Evolutionary conservation across 169 alveolate species (phyloP).

Genomic region (Cyclospora cayetanensis): DNA sequence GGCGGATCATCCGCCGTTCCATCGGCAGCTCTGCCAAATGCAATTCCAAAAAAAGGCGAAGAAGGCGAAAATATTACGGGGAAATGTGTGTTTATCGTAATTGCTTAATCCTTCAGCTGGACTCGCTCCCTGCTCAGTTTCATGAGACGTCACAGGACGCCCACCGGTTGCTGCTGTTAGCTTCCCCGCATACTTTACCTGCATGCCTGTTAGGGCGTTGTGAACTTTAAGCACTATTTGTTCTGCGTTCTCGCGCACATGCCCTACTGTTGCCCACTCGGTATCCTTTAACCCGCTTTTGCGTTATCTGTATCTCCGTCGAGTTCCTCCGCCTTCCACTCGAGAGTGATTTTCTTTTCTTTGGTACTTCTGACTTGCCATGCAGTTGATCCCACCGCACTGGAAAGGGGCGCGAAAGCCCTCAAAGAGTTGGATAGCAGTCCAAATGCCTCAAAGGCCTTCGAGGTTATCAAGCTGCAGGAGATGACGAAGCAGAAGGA

Average conservation of each 20-base stretch:
- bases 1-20: constrained; percentile 60
- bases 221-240: not conserved
- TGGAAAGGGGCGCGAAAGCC: constrained; percentile 99
- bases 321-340: too few species aligned
- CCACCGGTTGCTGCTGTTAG: not conserved
- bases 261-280: too few species aligned
- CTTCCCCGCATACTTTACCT: constrained; percentile 44
- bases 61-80: constrained; percentile 71
- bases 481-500: constrained; percentile 96
- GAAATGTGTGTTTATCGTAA: constrained; percentile 32
- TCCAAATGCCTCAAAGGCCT: constrained; percentile 95
- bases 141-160: not conserved
- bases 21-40: constrained; percentile 35
- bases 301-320: too few species aligned
- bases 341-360: not conserved
- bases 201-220: constrained; percentile 40
- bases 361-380: not conserved
- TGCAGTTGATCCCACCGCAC: constrained; percentile 96
- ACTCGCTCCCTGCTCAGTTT: not conserved
- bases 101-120: not conserved
- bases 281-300: too few species aligned
- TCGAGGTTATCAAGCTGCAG: constrained; percentile 94
- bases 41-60: not conserved
- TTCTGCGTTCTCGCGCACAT: not conserved
- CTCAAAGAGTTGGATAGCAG: constrained; percentile 93